Evolutionary conservation across 2,329 filamentous ascomycete genomes (phyloP).

Genomic region (Macrophomina tecta): DNA sequence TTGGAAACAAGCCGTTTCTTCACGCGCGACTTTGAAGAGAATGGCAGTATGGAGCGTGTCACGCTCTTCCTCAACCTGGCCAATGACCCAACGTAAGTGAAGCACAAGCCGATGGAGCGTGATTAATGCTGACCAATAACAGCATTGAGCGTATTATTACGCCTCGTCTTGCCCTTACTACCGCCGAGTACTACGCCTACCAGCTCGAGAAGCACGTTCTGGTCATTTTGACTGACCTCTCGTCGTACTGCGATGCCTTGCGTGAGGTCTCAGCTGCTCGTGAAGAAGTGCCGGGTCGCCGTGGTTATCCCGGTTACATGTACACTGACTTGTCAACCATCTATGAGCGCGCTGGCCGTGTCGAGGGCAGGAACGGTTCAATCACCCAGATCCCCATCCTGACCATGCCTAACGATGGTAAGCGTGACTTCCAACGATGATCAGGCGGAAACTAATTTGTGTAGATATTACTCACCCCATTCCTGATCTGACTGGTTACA

Average conservation of each 20-base stretch:
- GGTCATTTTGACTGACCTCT: constrained; percentile 97
- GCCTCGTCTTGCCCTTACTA: constrained; percentile 95
- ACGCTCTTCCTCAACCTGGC: constrained; percentile 99
- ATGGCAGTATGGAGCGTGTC: constrained; percentile 95
- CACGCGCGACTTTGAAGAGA: constrained; percentile 98
- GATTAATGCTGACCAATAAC: constrained; percentile 34
- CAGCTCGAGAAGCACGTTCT: constrained; percentile 99
- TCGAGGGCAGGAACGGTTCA: constrained; percentile 93
- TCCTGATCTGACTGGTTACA: constrained; percentile 97
- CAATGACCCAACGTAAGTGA: constrained; percentile 91
- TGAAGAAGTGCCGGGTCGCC: constrained; percentile 98
- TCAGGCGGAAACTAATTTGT: neutral
- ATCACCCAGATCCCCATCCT: constrained; percentile 99
- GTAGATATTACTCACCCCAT: constrained; percentile 96
- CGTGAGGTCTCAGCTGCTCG: constrained; percentile 97
- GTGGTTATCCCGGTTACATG: constrained; percentile 99
- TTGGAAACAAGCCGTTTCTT: constrained; percentile 99
- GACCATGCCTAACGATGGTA: constrained; percentile 98
- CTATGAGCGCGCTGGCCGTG: constrained; percentile 98
- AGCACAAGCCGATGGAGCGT: constrained; percentile 8
- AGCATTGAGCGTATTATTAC: constrained; percentile 99
- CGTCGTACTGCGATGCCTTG: constrained; percentile 97
- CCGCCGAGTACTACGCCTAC: constrained; percentile 99
- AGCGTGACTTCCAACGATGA: constrained; percentile 29
- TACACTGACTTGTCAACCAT: constrained; percentile 99